Evolutionary conservation across 495 filamentous ascomycete genomes (phyloP), one percentile per base, ranked within the genome.

Genomic region (Aspergillus funiculosus): DNA sequence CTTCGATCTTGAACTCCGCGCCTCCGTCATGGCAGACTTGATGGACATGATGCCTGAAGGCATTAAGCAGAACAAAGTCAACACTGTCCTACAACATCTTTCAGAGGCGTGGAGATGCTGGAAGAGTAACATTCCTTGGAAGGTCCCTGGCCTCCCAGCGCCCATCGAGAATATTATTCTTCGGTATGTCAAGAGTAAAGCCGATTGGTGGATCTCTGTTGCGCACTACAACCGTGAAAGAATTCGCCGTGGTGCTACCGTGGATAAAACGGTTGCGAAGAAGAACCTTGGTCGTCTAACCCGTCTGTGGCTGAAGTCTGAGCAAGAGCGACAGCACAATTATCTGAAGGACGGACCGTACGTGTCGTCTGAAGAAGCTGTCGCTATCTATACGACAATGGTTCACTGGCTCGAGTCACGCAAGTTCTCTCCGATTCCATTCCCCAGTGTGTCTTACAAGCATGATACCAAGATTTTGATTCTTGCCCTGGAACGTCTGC

Each of bases 31-130:
- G 87, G 87, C 90, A 14, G 94, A 99, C 69, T 71, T 99, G 20
- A 95, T 95, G 84, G 94, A 99, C 56, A 99, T 99, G 94, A 99
- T 99, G 94, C 94, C 94, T 1, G 94, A 96, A 61, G 94, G 94
- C 44, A 95, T 99, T 74, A 96, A 96, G 69, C 91, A 95, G 61
- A 99, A 91, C 68, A 99, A 99, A 68, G 90, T 99, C 64, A 94
- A 97, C 62, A 95, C 92, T 1, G 91, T 99, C 25, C 73, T 99
- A 35, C 92, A 99, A 57, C 92, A 99, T 78, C 70, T 97, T 18
- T 94, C 88, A 0, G 92, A 99, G 68, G 92, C 92, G 6, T 99
- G 92, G 92, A 77, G 92, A 64, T 99, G 92, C 68, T 99, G 92
- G 92, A 99, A 99, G 85, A 95, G 89, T 75, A 98, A 98, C 58